Evolutionary conservation across 345 rosid genomes (phyloP), one percentile per base, ranked within the genome.

Genomic region (Moricandia moricandioides): DNA sequence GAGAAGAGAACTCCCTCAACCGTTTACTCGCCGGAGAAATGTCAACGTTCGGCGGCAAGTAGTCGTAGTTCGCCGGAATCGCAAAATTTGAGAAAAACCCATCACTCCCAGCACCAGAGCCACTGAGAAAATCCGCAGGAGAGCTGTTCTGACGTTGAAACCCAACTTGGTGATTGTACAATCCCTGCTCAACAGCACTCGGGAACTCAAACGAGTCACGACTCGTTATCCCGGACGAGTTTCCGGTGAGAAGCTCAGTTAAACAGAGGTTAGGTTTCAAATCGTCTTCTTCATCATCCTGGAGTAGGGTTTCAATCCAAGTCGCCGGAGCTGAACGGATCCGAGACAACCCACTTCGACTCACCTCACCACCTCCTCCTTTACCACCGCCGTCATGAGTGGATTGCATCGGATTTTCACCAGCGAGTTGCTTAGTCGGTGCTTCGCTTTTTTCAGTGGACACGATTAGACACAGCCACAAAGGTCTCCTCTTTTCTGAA

Each of bases 241-340:
- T 69, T 13, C 74, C 82, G 11, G 82, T 72, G 13, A 91, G 86
- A 21, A 91, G 77, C 84, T 91, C 88, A 14, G 95, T 88, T 45
- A 77, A 70, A 47, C 76, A 69, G 63, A 91, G 77, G 65, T 71
- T 60, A 17, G 78, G 81, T 66, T 78, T 78, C 9, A 71, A 45
- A 17, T 24, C 68, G 1, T 78, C 81, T 65, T 71, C 80, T 63
- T 76, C 81, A 26, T 85, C 91, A 39, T 85, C 92, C 65, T 87
- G 91, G 2, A 91, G 85, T 31, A 91, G 88, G 5, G 88, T 85
- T 67, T 87, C 92, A 34, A 91, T 76, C 97, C 97, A 91, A 26
- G 85, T 78, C 33, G 88, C 84, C 9, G 97, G 97, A 70, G 92
- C 97, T 26, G 92, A 91, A n/a, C 91, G 86, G 78, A 85, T 83